phyloP scores from a whole-genome alignment of 129 eudicot species.

The Arctium lappa region DNA sequence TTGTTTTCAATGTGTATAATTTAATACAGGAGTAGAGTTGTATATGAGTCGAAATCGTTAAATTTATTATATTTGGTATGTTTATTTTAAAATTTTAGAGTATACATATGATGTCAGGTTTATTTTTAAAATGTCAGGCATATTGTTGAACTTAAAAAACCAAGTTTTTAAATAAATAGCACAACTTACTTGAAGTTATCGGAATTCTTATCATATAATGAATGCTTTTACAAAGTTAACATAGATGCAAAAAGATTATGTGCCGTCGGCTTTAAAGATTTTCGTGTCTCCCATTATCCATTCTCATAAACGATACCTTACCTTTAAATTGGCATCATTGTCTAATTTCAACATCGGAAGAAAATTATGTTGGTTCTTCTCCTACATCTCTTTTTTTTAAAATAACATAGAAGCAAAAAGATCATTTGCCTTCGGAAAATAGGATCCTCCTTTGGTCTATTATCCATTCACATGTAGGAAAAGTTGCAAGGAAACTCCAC shows the following conservation, averaged over 20 bases:
- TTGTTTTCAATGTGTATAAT: no score
- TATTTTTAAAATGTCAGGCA: background rate
- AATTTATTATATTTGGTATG: constrained; percentile 17
- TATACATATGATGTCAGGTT: no score
- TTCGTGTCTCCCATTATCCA: background rate
- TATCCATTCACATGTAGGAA: no score
- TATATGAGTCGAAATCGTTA: background rate
- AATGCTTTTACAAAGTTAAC: background rate
- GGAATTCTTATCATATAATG: no score
- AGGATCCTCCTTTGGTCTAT: background rate
- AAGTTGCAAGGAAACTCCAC: no score
- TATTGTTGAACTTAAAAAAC: no score
- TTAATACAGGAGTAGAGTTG: no score
- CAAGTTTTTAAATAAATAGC: background rate
- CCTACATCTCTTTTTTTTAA: background rate
- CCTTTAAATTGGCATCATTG: no score
- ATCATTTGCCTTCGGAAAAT: background rate
- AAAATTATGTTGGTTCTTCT: background rate
- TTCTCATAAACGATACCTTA: background rate
- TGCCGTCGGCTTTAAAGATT: no score
- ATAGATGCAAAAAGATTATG: no score
- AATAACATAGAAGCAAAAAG: background rate
- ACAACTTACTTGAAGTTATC: no score
- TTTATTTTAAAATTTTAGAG: no score
- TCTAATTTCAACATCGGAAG: background rate